These are phyloP conservation scores for Penicillium flavigenum DNA, from an alignment of 495 filamentous ascomycete genomes.

Conservation along the genomic window DNA sequence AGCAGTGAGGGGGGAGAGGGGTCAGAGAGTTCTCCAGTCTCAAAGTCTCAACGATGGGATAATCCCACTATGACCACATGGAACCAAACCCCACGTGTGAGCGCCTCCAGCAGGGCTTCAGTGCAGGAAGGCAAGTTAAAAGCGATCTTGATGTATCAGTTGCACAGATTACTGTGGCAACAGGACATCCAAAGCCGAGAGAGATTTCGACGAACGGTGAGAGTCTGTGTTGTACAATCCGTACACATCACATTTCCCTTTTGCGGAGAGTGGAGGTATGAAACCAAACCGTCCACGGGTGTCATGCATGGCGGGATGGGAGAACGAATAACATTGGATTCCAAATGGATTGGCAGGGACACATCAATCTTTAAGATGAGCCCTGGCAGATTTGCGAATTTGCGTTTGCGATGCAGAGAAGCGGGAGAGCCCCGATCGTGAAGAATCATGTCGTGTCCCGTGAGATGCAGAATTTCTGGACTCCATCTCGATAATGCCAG, in stretches of 20 bases:
- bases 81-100: slow-evolving; percentile 12
- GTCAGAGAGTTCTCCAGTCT: neutral
- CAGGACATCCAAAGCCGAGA: neutral
- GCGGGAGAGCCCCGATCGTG: slow-evolving; percentile 1
- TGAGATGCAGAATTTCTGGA: neutral
- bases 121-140: neutral
- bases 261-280: slow-evolving; percentile 14
- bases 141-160: slow-evolving; percentile 20
- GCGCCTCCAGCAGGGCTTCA: neutral
- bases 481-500: neutral
- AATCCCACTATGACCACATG: slow-evolving; percentile 15
- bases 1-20: neutral
- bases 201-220: slow-evolving; percentile 13
- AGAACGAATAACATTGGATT: slow-evolving; percentile 1
- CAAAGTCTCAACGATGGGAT: neutral
- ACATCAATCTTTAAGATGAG: neutral
- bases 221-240: slow-evolving; percentile 21
- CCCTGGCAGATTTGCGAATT: slow-evolving; percentile 1
- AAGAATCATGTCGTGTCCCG: neutral
- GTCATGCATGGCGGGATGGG: slow-evolving; percentile 4
- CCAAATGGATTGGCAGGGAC: slow-evolving; percentile 4
- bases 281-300: slow-evolving; percentile 4
- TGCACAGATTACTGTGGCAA: slow-evolving; percentile 14
- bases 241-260: slow-evolving; percentile 26
- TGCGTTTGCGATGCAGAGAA: neutral